Evolutionary conservation across 192 early-diverging fungal species (phyloP).

Genomic region (Coemansia sp.): DNA sequence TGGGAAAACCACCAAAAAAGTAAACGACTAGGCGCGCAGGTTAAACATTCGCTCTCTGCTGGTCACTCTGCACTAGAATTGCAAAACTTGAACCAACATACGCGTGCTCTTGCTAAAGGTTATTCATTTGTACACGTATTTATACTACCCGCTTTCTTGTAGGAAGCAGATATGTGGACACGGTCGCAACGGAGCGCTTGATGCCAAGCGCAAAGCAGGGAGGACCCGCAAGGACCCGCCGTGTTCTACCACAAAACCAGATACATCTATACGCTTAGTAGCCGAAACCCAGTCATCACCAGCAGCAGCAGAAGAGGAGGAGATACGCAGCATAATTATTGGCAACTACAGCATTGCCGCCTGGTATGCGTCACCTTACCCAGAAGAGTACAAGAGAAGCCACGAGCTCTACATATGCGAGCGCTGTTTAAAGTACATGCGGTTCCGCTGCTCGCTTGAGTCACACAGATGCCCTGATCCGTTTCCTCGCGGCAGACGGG

Average conservation of each 20-base stretch:
- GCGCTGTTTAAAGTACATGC: constrained; percentile 93
- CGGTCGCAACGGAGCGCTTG: neutral
- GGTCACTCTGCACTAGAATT: neutral
- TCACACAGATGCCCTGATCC: constrained; percentile 58
- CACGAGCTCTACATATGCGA: constrained; percentile 84
- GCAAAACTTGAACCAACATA: too few relatives aligned
- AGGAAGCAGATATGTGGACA: neutral
- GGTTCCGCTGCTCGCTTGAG: constrained; percentile 61
- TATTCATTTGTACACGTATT: neutral
- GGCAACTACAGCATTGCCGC: constrained; percentile 84
- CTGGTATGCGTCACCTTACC: constrained; percentile 96
- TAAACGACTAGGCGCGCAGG: neutral
- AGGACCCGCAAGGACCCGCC: neutral
- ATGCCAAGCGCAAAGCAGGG: neutral
- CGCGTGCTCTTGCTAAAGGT: too few relatives aligned
- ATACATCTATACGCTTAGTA: neutral
- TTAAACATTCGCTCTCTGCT: neutral
- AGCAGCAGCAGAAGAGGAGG: neutral
- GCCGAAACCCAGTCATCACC: neutral
- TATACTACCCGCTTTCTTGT: neutral
- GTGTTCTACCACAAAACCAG: neutral
- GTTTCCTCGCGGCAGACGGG: constrained; percentile 78
- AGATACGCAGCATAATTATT: constrained; percentile 60
- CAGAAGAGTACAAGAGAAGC: constrained; percentile 77
- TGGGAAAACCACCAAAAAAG: constrained; percentile 12